Base-by-base conservation (phyloP, 768 basidiomycete species). In the Paxillus rubicundulus region DNA sequence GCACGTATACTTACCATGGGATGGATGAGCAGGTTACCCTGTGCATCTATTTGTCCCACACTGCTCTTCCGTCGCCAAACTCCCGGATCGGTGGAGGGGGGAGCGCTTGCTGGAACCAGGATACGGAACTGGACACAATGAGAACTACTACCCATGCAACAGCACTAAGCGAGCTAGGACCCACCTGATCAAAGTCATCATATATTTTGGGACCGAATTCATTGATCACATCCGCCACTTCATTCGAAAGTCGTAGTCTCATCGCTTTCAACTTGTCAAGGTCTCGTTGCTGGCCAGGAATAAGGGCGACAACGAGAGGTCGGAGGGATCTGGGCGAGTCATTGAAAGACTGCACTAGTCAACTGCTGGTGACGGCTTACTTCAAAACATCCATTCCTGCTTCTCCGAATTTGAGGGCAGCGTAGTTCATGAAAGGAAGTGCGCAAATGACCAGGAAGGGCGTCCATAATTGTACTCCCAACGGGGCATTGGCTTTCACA, bases 321-420 rank as follows among this genome's bases (percentile, higher is more conserved):
- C 91, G 83, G 30, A 98, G 76, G 16, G 95, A 97, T 68, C 93
- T 97, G 51, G 34, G 54, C 12, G n/a, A 49, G 10, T 21, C 55
- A 49, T 10, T 61, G 49, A 45, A 55, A 45, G 9, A 52, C 47
- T 46, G 45, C 28, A 43, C 30, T 14, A 33, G 27, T 27, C 46
- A 17, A 32, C 16, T 45, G 40, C 46, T 47, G 9, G 17, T n/a
- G 30, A 44, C 45, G n/a, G 72, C 88, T 59, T 61, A 95, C 94
- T 98, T 98, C 49, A 94, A 77, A 24, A 98, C 93, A 62, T 98
- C 96, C 84, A 97, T 87, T 20, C 95, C 96, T 32, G 95, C 96
- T 68, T 98, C 96, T 39, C 96, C 96, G 62, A 98, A 98, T 70
- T 97, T 96, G 47, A 98, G 80, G 6, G 96, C 92, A 5, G 92